Evolutionary conservation across 1,284 basidiomycete species (phyloP), one percentile per base, ranked within the genome.

Genomic region (Sanguinoderma infundibulare): DNA sequence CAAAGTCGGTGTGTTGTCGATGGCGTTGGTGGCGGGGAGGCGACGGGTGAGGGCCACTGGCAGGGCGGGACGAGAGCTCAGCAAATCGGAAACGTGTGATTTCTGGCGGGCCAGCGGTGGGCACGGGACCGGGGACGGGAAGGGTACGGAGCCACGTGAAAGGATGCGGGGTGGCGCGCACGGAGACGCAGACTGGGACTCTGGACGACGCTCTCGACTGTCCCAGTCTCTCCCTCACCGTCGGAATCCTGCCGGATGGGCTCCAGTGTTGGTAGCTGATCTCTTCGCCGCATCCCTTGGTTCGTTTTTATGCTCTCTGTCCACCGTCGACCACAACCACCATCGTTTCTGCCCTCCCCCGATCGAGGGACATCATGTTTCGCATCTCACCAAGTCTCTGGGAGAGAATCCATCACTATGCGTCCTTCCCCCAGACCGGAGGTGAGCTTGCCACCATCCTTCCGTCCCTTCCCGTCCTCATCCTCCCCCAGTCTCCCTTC

Each of bases 391-490:
- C 89, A 57, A 81, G 85, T n/a, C 81, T 98, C 68, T 95, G 95
- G 93, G 91, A 96, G 79, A 92, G 88, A 78, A 95, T 98, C 61
- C 90, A 93, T 76, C 94, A 98, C 73, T 98, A 95, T 76, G 94
- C 96, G 0, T 92, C 91, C 1, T 98, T 98, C 77, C 95, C 95
- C 0, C 95, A 95, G 77, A 95, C 94, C 2, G 92, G 94, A 59
- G 92, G 93, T 93, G 51, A 66, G 87, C 80, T 22, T 42, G 46
- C 9, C 35, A 36, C 34, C 50, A n/a, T n/a, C 38, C 50, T 57
- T 28, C 42, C 39, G 22, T 26, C 44, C 22, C 35, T 22, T 42
- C 34, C 14, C 30, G 47, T 34, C 6, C 28, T 9, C 20, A 14
- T 44, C 44, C 53, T 58, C 61, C 40, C 59, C n/a, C 69, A 92